Conservation (phyloP, 1,284 basidiomycete genomes). For the Apiotrichum sp. region DNA sequence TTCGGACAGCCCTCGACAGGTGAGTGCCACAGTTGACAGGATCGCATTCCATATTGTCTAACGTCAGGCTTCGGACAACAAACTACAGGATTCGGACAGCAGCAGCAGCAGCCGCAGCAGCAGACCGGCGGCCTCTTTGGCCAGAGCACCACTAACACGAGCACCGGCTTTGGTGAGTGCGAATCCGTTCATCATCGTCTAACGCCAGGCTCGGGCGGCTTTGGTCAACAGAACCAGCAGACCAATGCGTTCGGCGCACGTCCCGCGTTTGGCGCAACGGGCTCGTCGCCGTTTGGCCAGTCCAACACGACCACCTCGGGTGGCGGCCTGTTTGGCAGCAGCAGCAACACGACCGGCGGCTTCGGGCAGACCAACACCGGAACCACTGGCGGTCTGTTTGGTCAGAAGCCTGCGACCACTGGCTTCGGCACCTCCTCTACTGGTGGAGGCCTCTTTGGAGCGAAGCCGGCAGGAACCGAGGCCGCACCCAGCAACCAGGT, state of each 20-base stretch:
- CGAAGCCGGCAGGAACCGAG: slow-evolving; percentile 9
- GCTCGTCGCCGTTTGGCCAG: slow-evolving; percentile 40
- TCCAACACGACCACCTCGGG: slow-evolving; percentile 14
- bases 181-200: neutral
- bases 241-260: slow-evolving; percentile 32
- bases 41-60: too few species aligned
- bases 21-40: neutral
- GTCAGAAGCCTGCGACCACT: slow-evolving; percentile 30
- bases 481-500: slow-evolving; percentile 19
- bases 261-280: slow-evolving; percentile 38
- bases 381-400: slow-evolving; percentile 36
- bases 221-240: slow-evolving; percentile 14
- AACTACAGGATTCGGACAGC: slow-evolving; percentile 6
- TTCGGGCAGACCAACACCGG: slow-evolving; percentile 26
- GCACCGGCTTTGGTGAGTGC: slow-evolving; percentile 28
- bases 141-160: slow-evolving; percentile 23
- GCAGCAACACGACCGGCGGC: slow-evolving; percentile 19
- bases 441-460: slow-evolving; percentile 12
- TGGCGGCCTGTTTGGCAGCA: slow-evolving; percentile 31
- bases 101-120: slow-evolving; percentile 60
- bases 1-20: slow-evolving; percentile 11
- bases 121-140: slow-evolving; percentile 51
- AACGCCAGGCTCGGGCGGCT: slow-evolving; percentile 5
- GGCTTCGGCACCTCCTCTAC: slow-evolving; percentile 23
- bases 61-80: neutral